Percentiles rank a stretch among this genome's conserved stretches.
These are phyloP conservation scores for Phytophthora litchii DNA, from an alignment of 352 stramenopile genomes.

Conservation along the genomic window DNA sequence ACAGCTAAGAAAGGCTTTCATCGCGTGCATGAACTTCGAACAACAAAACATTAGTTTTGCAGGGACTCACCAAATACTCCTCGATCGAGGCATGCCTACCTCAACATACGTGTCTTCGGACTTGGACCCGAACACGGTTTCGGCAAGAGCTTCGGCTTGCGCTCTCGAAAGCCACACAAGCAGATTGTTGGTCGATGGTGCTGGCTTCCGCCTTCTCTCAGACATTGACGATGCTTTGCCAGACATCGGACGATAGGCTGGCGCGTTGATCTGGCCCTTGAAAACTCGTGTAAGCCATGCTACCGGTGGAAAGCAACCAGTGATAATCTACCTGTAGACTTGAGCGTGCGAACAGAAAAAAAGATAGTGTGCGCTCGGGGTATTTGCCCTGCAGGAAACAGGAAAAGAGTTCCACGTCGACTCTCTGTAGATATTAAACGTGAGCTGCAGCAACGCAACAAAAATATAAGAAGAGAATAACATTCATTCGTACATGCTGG, in stretches of 20 bases:
- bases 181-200: constrained; percentile 20
- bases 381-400: constrained; percentile 64
- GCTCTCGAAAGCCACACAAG: constrained; percentile 56
- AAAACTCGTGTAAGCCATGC: background rate
- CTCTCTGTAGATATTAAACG: constrained; percentile 19
- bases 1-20: constrained; percentile 48
- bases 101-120: constrained; percentile 51
- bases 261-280: constrained; percentile 28
- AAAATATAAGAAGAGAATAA: background rate
- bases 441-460: background rate
- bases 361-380: constrained; percentile 46
- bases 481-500: constrained; percentile 38
- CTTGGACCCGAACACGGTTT: constrained; percentile 55
- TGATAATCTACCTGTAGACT: constrained; percentile 42
- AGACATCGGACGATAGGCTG: constrained; percentile 37
- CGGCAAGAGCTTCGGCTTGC: constrained; percentile 50
- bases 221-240: constrained; percentile 24
- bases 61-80: background rate
- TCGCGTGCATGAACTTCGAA: constrained; percentile 50
- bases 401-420: constrained; percentile 68
- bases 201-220: constrained; percentile 29
- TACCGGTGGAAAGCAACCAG: background rate
- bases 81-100: constrained; percentile 25
- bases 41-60: constrained; percentile 2
- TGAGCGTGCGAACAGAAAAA: constrained; percentile 60